Evolutionary conservation across 2,329 filamentous ascomycete species (phyloP).

Genomic region (Pyricularia sp.): DNA sequence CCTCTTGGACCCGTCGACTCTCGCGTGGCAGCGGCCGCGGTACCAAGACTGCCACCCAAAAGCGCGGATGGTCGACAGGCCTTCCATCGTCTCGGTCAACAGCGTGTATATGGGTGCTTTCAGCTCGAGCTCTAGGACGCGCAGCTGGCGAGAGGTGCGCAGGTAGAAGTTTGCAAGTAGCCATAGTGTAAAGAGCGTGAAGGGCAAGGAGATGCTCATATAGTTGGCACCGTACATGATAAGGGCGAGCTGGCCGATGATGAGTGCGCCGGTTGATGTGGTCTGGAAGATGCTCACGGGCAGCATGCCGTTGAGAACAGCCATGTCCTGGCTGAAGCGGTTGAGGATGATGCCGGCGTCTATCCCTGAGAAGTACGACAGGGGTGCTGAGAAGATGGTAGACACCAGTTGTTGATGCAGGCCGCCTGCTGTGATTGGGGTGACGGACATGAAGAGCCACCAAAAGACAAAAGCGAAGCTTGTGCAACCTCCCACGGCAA

Average conservation of each 20-base stretch:
- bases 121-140: conserved; percentile 40
- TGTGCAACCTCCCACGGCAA: not conserved
- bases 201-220: conserved; percentile 31
- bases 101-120: conserved; percentile 35
- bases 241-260: conserved; percentile 31
- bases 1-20: conserved; percentile 43
- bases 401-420: not conserved
- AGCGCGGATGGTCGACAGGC: conserved; percentile 39
- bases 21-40: conserved; percentile 31
- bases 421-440: not conserved
- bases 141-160: conserved; percentile 40
- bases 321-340: conserved; percentile 28
- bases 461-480: not conserved
- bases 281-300: conserved; percentile 9
- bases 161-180: conserved; percentile 39
- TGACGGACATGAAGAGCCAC: not conserved
- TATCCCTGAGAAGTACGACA: conserved; percentile 23
- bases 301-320: conserved; percentile 16
- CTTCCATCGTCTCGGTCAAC: conserved; percentile 36
- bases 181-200: conserved; percentile 28
- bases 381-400: conserved; percentile 13
- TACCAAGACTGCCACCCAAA: conserved; percentile 41
- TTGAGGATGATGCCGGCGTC: conserved; percentile 26
- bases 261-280: not conserved
- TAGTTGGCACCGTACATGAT: conserved; percentile 34